Conservation (phyloP, 1,139 yeast species). For the Saccharomycopsis hybrid region DNA sequence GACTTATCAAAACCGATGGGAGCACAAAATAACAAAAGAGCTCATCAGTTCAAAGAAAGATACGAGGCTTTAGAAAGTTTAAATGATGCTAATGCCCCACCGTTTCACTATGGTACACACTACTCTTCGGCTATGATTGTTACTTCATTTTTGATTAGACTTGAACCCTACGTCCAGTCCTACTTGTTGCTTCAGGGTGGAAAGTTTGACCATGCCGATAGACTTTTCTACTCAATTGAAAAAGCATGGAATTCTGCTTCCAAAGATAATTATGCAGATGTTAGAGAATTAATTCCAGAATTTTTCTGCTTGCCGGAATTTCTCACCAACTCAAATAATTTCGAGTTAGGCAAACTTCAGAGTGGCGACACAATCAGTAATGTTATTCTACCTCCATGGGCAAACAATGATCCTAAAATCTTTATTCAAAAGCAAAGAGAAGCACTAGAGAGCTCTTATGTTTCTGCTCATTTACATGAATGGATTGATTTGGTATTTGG, state of each 20-base stretch:
- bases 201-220: constrained; percentile 78
- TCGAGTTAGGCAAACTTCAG: constrained; percentile 64
- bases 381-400: constrained; percentile 78
- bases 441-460: constrained; percentile 77
- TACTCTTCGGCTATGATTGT: constrained; percentile 92
- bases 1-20: constrained; percentile 88
- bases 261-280: constrained; percentile 74
- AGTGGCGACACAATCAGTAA: constrained; percentile 52
- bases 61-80: constrained; percentile 60
- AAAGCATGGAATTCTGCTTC: constrained; percentile 80
- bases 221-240: constrained; percentile 64
- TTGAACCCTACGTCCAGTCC: constrained; percentile 75
- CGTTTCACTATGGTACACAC: constrained; percentile 89
- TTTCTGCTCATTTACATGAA: constrained; percentile 61
- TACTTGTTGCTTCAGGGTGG: constrained; percentile 79
- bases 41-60: constrained; percentile 56
- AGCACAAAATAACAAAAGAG: constrained; percentile 60
- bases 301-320: constrained; percentile 78
- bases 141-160: constrained; percentile 64
- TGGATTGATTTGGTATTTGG: constrained; percentile 89
- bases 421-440: constrained; percentile 70
- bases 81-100: constrained; percentile 46
- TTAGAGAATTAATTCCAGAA: constrained; percentile 79
- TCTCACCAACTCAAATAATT: constrained; percentile 52
- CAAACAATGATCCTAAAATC: constrained; percentile 61